Evolutionary conservation across 129 eudicot species (phyloP), one percentile per base, ranked within the genome.

Genomic region (Artemisia tridentata): DNA sequence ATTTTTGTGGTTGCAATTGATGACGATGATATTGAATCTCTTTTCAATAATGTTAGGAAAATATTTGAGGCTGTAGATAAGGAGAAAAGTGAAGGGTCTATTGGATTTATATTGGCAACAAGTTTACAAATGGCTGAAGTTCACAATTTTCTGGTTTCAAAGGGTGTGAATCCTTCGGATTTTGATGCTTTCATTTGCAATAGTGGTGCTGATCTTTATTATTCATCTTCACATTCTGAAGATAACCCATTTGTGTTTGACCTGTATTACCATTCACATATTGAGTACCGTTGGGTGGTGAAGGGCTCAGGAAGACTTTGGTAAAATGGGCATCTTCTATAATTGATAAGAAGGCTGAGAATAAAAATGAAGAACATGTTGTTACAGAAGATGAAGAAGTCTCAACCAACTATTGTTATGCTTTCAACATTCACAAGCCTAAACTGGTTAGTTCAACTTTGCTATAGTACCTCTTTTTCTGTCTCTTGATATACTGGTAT

Each of bases 241-340:
- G 93, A 90, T 51, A 84, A 81, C 77, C 90, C 91, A 2, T 88
- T 95, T 74, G 96, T 95, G 18, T 88, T 81, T 71, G 99, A 95
- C 76, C 83, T 88, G 67, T 91, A 90, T 75, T 95, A 95, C 59
- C 97, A 88, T 75, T 90, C 97, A 6, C 99, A 95, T 59, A 95
- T 95, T 29, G 99, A 95, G 72, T 90, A 95, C 68, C 93, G 97
- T 3, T 95, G 99, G 99, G 99, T 52, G 97, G 99, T 50, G 99
- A 95, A 86, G 97, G 99, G 68, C 79, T 95, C 55, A 86, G 97
- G 84, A 90, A 88, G 86, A 90, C 99, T 65, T 73, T 95, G 85
- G 91, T 83, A 11, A 88, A 96, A 13, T 95, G 97, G 99, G 93
- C 95, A 17, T 51, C 84, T 61, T 80, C 96, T 53, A 59, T 82